Evolutionary conservation across 768 basidiomycete genomes (phyloP).

Genomic region (Termitomyces sp.): DNA sequence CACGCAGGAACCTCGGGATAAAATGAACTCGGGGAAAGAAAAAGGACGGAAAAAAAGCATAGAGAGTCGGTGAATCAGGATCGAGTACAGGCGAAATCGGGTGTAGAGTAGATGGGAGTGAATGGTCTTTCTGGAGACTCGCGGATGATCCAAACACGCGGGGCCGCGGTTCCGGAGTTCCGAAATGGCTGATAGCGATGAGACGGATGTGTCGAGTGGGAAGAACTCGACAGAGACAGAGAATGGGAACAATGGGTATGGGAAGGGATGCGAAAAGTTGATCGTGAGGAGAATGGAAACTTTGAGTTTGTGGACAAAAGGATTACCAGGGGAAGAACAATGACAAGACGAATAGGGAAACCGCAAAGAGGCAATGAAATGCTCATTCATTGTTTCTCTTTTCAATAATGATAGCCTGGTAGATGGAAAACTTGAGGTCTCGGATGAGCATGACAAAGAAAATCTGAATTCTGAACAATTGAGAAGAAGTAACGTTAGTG

Average conservation of each 20-base stretch:
- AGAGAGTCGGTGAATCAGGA: not conserved
- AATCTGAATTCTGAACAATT: not conserved
- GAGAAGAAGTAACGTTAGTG: not conserved
- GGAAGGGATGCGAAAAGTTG: constrained; percentile 15
- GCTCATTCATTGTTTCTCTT: not conserved
- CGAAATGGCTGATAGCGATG: not conserved
- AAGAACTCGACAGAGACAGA: not conserved
- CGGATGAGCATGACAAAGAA: not conserved
- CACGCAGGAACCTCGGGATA: not conserved
- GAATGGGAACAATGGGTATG: not conserved
- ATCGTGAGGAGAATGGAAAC: not conserved
- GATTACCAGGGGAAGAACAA: not conserved
- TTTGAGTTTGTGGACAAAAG: not conserved
- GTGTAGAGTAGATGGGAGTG: not conserved
- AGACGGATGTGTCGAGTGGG: not conserved
- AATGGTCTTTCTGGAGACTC: not conserved
- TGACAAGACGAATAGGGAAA: not conserved
- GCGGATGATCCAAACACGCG: not conserved
- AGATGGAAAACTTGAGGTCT: not conserved
- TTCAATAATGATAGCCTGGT: not conserved
- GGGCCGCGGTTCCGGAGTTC: not conserved
- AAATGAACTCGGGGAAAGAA: not conserved
- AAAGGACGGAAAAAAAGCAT: no score
- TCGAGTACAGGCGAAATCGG: not conserved
- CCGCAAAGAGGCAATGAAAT: not conserved